These are phyloP conservation scores for Penicillium tannophilum DNA, from an alignment of 495 filamentous ascomycete species.

Conservation along the genomic window DNA sequence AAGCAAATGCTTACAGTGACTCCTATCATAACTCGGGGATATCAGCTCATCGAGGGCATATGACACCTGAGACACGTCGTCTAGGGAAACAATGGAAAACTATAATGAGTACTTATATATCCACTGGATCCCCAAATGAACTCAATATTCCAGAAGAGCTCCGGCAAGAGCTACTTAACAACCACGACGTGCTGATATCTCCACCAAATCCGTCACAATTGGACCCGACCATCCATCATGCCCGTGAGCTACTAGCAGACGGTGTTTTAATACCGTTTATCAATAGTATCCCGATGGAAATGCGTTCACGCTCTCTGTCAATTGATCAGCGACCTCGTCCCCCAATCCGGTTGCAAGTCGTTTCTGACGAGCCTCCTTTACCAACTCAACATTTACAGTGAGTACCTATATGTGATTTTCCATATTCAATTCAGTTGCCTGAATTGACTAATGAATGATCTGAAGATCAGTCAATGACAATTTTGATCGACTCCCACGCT, in stretches of 20 bases:
- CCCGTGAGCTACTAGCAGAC: background rate
- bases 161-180: background rate
- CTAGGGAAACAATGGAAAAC: background rate
- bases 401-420: background rate
- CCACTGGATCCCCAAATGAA: background rate
- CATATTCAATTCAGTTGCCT: background rate
- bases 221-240: background rate
- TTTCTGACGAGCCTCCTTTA: background rate
- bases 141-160: background rate
- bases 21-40: background rate
- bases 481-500: background rate
- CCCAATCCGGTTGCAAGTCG: background rate
- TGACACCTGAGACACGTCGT: background rate
- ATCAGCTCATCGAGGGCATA: background rate
- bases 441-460: background rate
- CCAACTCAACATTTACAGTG: background rate
- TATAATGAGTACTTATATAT: background rate
- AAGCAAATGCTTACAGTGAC: slow-evolving; percentile 1
- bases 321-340: background rate
- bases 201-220: background rate
- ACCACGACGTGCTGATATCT: background rate
- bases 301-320: background rate
- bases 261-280: background rate
- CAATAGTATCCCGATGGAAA: background rate
- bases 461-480: background rate